phyloP scores from a whole-genome alignment of 1,284 basidiomycete species.

The Melampsora larici-populina region DNA sequence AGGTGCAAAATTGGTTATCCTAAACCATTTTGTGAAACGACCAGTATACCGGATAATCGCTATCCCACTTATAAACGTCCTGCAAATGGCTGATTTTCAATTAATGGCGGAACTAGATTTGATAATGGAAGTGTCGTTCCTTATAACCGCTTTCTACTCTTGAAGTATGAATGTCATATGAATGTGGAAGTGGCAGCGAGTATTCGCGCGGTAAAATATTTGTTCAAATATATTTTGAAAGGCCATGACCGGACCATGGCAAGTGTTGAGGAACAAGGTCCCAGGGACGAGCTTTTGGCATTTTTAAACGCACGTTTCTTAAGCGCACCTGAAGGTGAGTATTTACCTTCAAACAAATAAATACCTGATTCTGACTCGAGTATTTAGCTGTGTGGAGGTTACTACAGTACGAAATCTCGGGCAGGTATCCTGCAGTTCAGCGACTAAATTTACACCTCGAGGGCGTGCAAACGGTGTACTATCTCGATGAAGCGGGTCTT shows the following conservation, averaged over 20 bases:
- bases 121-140: too few species aligned
- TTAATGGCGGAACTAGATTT: too few species aligned
- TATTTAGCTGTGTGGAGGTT: background rate
- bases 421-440: background rate
- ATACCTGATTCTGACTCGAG: slow-evolving; percentile 46
- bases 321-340: slow-evolving; percentile 54
- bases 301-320: slow-evolving; percentile 56
- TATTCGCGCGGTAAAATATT: slow-evolving; percentile 56
- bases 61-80: too few species aligned
- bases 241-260: slow-evolving; percentile 56
- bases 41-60: slow-evolving; percentile 49
- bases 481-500: background rate
- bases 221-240: slow-evolving; percentile 60
- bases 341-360: slow-evolving; percentile 54
- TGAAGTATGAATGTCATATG: too few species aligned
- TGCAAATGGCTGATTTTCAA: too few species aligned
- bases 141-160: too few species aligned
- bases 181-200: too few species aligned
- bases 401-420: background rate
- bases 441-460: too few species aligned
- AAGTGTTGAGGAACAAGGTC: background rate
- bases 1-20: slow-evolving; percentile 58
- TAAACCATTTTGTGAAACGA: slow-evolving; percentile 54
- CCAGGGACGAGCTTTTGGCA: slow-evolving; percentile 54
- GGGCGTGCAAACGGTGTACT: slow-evolving; percentile 5